Conservation (phyloP, 139 green algal species). For the Edaphochlamys debaryana region DNA sequence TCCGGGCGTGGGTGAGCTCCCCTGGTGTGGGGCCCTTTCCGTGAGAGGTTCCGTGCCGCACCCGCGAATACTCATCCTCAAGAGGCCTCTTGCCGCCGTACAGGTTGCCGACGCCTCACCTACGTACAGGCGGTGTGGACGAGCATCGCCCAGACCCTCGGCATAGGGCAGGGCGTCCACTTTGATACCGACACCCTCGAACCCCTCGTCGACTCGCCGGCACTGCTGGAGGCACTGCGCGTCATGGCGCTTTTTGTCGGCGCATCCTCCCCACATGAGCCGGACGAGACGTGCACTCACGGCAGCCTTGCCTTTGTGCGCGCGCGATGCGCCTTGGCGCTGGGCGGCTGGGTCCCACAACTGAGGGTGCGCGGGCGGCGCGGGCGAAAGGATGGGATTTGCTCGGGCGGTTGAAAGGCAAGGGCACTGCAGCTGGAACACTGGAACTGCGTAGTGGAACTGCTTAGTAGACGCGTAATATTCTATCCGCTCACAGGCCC, state of each 20-base stretch:
- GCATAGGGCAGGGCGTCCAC: slow-evolving; percentile 19
- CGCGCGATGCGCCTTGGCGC: slow-evolving; percentile 12
- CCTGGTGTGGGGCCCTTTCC: too few species aligned
- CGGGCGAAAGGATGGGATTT: not conserved
- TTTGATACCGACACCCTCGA: not conserved
- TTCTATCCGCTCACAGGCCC: too few species aligned
- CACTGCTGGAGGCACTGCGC: not conserved
- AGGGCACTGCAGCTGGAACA: too few species aligned
- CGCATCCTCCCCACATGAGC: not conserved
- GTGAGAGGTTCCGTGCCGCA: too few species aligned
- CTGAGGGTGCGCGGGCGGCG: not conserved
- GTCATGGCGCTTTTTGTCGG: slow-evolving; percentile 3
- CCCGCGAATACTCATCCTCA: not conserved
- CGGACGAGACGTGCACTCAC: slow-evolving; percentile 12
- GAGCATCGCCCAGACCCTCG: slow-evolving; percentile 14
- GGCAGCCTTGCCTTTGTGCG: slow-evolving; percentile 9
- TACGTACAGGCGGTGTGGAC: slow-evolving; percentile 16
- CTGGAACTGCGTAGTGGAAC: too few species aligned
- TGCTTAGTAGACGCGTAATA: too few species aligned
- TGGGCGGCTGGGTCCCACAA: slow-evolving; percentile 3
- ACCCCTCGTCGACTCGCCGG: slow-evolving; percentile 12
- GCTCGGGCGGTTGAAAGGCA: not conserved
- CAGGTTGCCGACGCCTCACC: slow-evolving; percentile 11
- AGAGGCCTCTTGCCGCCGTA: not conserved
- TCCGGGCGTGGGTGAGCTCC: not conserved